Evolutionary conservation across 2,329 filamentous ascomycete species (phyloP), one percentile per base, ranked within the genome.

Genomic region (Penicillium sp.): DNA sequence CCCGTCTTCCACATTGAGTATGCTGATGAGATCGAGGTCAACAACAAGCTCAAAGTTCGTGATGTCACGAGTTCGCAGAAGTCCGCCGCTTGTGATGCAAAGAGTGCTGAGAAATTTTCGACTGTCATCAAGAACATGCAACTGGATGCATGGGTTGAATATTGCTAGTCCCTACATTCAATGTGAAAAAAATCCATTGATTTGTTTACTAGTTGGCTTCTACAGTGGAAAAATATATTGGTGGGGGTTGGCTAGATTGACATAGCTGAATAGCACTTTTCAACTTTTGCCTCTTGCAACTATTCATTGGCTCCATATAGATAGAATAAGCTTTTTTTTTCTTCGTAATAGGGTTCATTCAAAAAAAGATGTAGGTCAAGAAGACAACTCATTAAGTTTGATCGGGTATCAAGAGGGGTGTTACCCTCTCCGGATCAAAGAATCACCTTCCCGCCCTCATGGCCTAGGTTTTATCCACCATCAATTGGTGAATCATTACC

Each of bases 1-100:
- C 88, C 89, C 1, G 88, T 91, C 35, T 90, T 91, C 71, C 85
- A 90, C 71, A 89, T 91, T 64, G 89, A 91, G 76, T 91, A 91
- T 70, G 86, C 86, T 2, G 78, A 82, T 45, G 81, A 79, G 13
- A 82, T 81, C 6, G 70, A 74, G 10, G 72, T 71, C 7, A 74
- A 75, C 61, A 75, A 76, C 52, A 53, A 40, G 51, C 51, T 42
- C 6, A 40, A 26, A 26, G 22, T 40, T 26, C 51, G 51, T 28
- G 51, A n/a, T 28, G 51, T 53, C 19, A 53, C 51, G 33, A 40
- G 35, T 37, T 53, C 37, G 3, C 51, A 53, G 22, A 53, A 53
- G 37, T 40, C 51, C n/a, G 35, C 35, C 6, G 80, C 81, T 25
- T 89, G 86, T 70, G 74, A 77, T 11, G 80, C 80, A 4, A 64